phyloP scores from a whole-genome alignment of 2,329 filamentous ascomycete genomes.

The Stagonosporopsis vannaccii region DNA sequence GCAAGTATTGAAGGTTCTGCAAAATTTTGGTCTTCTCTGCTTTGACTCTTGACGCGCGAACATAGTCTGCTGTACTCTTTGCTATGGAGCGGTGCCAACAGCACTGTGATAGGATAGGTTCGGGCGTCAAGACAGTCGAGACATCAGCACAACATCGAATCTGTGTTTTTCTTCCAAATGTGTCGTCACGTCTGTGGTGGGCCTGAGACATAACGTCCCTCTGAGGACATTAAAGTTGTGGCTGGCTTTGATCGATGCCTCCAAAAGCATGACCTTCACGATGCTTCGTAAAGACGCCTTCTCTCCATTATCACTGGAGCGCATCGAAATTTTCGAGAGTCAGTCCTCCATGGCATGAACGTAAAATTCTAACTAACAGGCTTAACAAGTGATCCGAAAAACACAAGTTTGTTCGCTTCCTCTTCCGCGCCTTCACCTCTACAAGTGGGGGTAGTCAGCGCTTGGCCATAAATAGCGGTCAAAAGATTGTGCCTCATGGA shows the following conservation, averaged over 20 bases:
- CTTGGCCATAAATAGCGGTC: slow-evolving; percentile 1
- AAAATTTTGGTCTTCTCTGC: too few species aligned
- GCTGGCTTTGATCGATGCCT: background rate
- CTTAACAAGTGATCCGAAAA: background rate
- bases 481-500: slow-evolving; percentile 6
- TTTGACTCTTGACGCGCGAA: too few species aligned
- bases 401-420: slow-evolving; percentile 13
- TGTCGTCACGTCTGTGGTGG: background rate
- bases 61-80: too few species aligned
- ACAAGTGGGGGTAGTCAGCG: slow-evolving; percentile 6
- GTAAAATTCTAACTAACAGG: background rate
- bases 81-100: too few species aligned
- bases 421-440: slow-evolving; percentile 14
- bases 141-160: background rate
- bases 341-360: background rate
- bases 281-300: background rate
- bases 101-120: too few species aligned
- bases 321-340: background rate
- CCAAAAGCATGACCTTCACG: background rate
- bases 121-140: background rate
- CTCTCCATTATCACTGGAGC: background rate
- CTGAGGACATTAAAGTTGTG: background rate
- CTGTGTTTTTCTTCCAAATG: background rate
- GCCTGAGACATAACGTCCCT: too few species aligned
- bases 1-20: too few species aligned